Conservation (phyloP, 257 asterid genomes). For the Ocimum tenuiflorum region DNA sequence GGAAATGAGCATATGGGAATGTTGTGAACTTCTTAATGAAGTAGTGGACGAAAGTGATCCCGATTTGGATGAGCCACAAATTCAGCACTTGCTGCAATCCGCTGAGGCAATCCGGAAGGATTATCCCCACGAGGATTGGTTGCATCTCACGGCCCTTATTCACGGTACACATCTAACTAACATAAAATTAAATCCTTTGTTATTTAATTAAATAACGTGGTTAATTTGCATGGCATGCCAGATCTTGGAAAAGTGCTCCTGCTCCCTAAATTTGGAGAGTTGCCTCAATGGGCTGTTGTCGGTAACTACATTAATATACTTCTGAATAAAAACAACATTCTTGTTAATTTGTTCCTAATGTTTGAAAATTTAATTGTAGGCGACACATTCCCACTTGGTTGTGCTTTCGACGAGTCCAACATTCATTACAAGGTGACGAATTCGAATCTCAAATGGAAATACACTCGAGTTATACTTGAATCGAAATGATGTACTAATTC, state of each 20-base stretch:
- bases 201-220: no score
- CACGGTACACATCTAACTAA: conserved; percentile 38
- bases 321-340: no score
- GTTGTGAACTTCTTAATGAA: conserved; percentile 37
- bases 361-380: conserved; percentile 11
- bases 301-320: conserved; percentile 25
- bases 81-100: conserved; percentile 37
- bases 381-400: conserved; percentile 48
- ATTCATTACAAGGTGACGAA: conserved; percentile 38
- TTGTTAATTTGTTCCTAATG: no score
- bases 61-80: conserved; percentile 45
- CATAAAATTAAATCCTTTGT: no score
- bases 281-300: conserved; percentile 55
- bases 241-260: conserved; percentile 53
- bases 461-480: background rate
- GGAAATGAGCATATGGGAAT: conserved; percentile 51
- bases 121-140: conserved; percentile 39
- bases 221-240: conserved; percentile 10
- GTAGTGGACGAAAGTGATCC: conserved; percentile 49
- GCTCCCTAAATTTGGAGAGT: conserved; percentile 37
- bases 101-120: conserved; percentile 45
- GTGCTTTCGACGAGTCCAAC: conserved; percentile 41
- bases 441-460: background rate
- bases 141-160: conserved; percentile 46
- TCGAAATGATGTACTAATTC: background rate